Evolutionary conservation across 169 alveolate species (phyloP).

Genomic region (Plasmodium knowlesi): DNA sequence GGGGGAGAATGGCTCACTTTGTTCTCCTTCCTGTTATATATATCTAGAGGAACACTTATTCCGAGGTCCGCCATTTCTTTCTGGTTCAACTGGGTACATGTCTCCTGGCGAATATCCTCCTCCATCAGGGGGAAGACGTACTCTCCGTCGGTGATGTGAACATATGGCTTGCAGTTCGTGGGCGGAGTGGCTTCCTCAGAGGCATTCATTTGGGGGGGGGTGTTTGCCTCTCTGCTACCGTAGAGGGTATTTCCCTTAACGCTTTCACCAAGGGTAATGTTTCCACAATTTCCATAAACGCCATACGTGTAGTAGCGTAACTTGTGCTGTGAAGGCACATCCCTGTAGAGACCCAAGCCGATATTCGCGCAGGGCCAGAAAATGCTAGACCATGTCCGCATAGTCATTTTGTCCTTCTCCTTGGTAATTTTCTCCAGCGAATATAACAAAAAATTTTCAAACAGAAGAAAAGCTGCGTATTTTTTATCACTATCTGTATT

Average conservation of each 20-base stretch:
- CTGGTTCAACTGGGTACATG: background rate
- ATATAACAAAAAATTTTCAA: slow-evolving; percentile 35
- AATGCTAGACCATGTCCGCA: slow-evolving; percentile 55
- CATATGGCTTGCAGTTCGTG: slow-evolving; percentile 31
- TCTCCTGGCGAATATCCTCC: background rate
- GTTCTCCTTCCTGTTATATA: slow-evolving; percentile 13
- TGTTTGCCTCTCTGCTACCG: background rate
- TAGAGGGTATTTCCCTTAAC: background rate
- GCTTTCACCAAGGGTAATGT: too few relatives aligned
- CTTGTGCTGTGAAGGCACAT: background rate
- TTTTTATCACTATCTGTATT: slow-evolving; percentile 24
- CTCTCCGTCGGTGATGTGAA: slow-evolving; percentile 3
- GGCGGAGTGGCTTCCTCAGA: background rate
- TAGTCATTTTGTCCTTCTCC: slow-evolving; percentile 52
- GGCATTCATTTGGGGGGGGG: background rate
- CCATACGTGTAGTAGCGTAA: slow-evolving; percentile 1
- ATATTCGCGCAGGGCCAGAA: slow-evolving; percentile 72
- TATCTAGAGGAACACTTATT: slow-evolving; percentile 11
- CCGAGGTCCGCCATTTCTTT: slow-evolving; percentile 2
- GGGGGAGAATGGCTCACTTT: background rate
- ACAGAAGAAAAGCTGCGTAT: slow-evolving; percentile 20
- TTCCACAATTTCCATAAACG: too few relatives aligned
- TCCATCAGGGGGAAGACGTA: slow-evolving; percentile 34
- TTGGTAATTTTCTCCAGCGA: slow-evolving; percentile 35
- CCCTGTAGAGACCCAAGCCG: slow-evolving; percentile 51